Base-by-base conservation (phyloP, 345 rosid species). In the Sonneratia alba region DNA sequence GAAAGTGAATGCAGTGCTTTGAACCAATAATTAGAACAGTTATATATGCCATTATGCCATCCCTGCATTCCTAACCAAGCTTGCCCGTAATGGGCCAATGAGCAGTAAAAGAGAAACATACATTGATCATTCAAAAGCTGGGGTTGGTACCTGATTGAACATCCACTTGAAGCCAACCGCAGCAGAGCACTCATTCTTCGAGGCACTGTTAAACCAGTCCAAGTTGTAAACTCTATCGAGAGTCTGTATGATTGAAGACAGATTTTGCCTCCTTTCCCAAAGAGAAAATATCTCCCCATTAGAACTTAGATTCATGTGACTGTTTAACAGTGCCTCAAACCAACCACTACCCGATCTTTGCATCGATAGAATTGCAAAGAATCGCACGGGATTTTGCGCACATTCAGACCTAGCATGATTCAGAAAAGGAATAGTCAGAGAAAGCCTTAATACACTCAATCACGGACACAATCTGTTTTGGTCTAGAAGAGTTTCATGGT, bases 81-180 rank as follows among this genome's bases (percentile, higher is more conserved):
- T 4, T 42, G 45, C 45, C 45, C 2, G 45, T 42, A 42, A 42
- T 42, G 45, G 45, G 10, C 45, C 45, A 5, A 5, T 42, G 45
- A 27, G 36, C 12, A 59, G 9, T 3, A 22, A 24, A n/a, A 61
- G 16, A 24, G 24, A 61, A 22, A 24, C 19, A 2, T 8, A 3
- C 8, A 19, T 22, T 9, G n/a, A 56, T 18, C 27, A 22, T 24
- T 22, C 22, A 18, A 53, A 21, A 7, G 64, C 32, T 22, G 0
- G 21, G 70, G 40, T 7, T 36, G 67, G 42, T 83, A 91, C 98
- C 91, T 95, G 97, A 83, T 95, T 95, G 73, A 95, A 90, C 97
- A 95, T 92, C 99, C 99, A 95, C 85, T 95, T 95, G 86, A 92
- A 92, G 79, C 99, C 99, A 80, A 89, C 82, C 0, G 99, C 97